A percentile compares a stretch with the other conserved stretches of the same genome.
Conservation (phyloP, 805 yeast species). For the Ascoidea rubescens region DNA sequence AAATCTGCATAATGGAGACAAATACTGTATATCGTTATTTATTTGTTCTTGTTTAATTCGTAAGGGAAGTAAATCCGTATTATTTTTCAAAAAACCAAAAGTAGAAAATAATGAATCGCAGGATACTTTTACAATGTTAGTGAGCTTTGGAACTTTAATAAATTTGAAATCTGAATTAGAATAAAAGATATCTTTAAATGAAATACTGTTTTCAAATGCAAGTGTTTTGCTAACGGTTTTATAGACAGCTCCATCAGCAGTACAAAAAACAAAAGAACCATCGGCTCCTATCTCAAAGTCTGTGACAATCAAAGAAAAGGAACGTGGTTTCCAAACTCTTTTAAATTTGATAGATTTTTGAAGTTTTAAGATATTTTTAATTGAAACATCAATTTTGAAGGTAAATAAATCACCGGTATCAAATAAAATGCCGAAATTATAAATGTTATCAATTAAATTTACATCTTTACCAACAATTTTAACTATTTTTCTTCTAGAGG, state of each 20-base stretch:
- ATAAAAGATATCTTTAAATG: no score
- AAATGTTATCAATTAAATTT: slow-evolving; percentile 1
- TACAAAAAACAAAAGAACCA: slow-evolving; percentile 57
- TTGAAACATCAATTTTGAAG: slow-evolving; percentile 17
- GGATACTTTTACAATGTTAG: slow-evolving; percentile 44
- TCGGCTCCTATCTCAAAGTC: slow-evolving; percentile 59
- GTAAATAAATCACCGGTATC: slow-evolving; percentile 47
- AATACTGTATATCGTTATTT: slow-evolving; percentile 34
- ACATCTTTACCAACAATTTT: slow-evolving; percentile 26
- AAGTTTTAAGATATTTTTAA: slow-evolving; percentile 20
- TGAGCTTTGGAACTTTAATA: slow-evolving; percentile 35
- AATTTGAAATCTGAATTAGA: slow-evolving; percentile 28
- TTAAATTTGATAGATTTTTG: slow-evolving; percentile 30
- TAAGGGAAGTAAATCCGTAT: slow-evolving; percentile 44
- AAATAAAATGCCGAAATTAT: slow-evolving; percentile 30
- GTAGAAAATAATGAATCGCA: slow-evolving; percentile 55
- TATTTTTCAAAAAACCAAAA: slow-evolving; percentile 55
- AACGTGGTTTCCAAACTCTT: slow-evolving; percentile 50
- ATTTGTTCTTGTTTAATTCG: slow-evolving; percentile 32
- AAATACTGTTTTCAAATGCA: no score
- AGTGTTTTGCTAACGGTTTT: slow-evolving; percentile 12
- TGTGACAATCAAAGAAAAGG: slow-evolving; percentile 37
- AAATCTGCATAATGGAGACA: slow-evolving; percentile 29
- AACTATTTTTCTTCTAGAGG: slow-evolving; percentile 22
- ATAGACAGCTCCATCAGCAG: slow-evolving; percentile 57